Conservation (phyloP, 495 filamentous ascomycete species). For the Rostrohypoxylon terebratum region DNA sequence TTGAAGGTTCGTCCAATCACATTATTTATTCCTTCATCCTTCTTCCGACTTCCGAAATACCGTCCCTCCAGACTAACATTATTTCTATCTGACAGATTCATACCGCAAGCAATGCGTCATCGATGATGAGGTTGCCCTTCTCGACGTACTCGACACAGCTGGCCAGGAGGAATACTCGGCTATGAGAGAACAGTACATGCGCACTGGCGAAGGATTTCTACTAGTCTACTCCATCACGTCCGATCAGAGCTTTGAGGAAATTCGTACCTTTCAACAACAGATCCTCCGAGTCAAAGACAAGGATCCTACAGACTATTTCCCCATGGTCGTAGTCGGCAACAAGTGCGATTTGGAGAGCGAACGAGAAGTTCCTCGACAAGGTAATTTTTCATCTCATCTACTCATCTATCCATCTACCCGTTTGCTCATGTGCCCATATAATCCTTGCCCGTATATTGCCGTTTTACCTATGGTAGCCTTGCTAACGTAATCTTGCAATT, state of each 20-base stretch:
- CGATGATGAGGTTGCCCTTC: constrained; percentile 95
- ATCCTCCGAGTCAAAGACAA: constrained; percentile 98
- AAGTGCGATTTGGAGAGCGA: constrained; percentile 98
- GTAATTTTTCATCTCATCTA: constrained; percentile 62
- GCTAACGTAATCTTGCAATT: constrained; percentile 15
- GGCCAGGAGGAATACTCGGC: constrained; percentile 99
- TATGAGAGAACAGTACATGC: constrained; percentile 99
- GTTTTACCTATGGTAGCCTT: background rate
- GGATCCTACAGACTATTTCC: constrained; percentile 82
- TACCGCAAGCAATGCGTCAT: constrained; percentile 99
- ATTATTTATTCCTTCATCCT: background rate
- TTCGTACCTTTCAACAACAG: constrained; percentile 97
- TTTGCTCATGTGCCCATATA: too few relatives aligned
- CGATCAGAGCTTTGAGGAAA: constrained; percentile 97
- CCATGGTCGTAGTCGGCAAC: constrained; percentile 99
- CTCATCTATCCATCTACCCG: too few relatives aligned
- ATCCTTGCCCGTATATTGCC: constrained; percentile 40
- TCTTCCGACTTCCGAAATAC: background rate
- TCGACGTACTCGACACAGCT: constrained; percentile 97
- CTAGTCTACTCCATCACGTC: constrained; percentile 98
- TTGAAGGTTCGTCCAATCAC: constrained; percentile 79
- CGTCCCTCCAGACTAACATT: constrained; percentile 17
- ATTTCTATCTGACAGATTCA: constrained; percentile 72
- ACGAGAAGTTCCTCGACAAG: constrained; percentile 88
- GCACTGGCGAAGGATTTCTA: constrained; percentile 97